Evolutionary conservation across 163 green algal genomes (phyloP).

Genomic region (Chloromonas sp.): DNA sequence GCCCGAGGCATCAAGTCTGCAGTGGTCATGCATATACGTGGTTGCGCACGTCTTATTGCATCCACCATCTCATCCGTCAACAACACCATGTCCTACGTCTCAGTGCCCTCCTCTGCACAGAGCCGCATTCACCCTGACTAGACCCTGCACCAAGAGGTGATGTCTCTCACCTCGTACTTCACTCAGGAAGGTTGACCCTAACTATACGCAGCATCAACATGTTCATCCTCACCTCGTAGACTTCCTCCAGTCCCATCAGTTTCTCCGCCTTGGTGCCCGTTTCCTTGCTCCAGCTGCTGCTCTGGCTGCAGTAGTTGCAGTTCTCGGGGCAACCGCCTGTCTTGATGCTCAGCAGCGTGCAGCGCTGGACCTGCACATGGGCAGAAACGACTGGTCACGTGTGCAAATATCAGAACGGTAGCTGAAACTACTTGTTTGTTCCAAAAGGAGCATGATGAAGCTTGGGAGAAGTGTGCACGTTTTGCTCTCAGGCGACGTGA

Average conservation of each 20-base stretch:
- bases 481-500: background rate
- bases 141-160: no score
- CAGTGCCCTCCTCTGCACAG: no score
- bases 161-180: no score
- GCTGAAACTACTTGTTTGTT: no score
- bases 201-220: background rate
- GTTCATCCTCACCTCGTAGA: constrained; percentile 68
- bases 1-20: no score
- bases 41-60: no score
- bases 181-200: background rate
- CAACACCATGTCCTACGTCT: no score
- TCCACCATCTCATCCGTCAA: no score
- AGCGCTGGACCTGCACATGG: constrained; percentile 84
- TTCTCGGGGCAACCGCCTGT: constrained; percentile 98
- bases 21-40: no score
- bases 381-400: background rate
- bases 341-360: constrained; percentile 98
- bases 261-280: constrained; percentile 88
- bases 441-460: no score
- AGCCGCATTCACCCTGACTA: no score
- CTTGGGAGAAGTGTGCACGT: background rate
- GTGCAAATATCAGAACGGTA: background rate
- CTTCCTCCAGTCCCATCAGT: constrained; percentile 90
- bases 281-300: constrained; percentile 71
- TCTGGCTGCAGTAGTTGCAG: constrained; percentile 96